Conservation (phyloP, 306 rosid species). For the Begonia masoniana region DNA sequence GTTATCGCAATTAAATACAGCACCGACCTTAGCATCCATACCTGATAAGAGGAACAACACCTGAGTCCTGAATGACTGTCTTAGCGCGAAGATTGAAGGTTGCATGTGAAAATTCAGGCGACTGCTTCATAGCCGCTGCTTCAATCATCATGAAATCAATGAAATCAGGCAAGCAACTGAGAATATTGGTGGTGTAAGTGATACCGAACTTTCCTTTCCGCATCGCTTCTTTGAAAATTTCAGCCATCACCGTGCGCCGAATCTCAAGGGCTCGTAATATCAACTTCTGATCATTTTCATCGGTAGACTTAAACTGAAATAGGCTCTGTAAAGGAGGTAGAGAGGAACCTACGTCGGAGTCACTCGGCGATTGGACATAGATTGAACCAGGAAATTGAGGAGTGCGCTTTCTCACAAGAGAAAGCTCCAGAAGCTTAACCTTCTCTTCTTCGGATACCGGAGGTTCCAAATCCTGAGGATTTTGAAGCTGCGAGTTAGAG, state of each 20-base stretch:
- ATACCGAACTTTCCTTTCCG: conserved; percentile 71
- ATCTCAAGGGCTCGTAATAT: conserved; percentile 75
- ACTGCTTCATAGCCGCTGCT: conserved; percentile 64
- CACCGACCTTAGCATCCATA: conserved; percentile 3
- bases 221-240: conserved; percentile 71
- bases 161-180: conserved; percentile 32
- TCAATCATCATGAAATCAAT: conserved; percentile 68
- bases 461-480: conserved; percentile 1
- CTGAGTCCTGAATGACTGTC: conserved; percentile 52
- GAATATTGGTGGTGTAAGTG: conserved; percentile 51
- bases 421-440: conserved; percentile 49
- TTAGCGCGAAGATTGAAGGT: conserved; percentile 74
- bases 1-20: neutral
- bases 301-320: conserved; percentile 10
- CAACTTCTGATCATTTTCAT: conserved; percentile 18
- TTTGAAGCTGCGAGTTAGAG: conserved; percentile 6
- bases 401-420: conserved; percentile 64
- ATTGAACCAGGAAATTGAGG: conserved; percentile 94
- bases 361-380: conserved; percentile 63
- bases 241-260: conserved; percentile 69
- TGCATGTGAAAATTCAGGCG: conserved; percentile 45
- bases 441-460: conserved; percentile 18
- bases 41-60: conserved; percentile 79
- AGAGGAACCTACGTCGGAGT: conserved; percentile 61
- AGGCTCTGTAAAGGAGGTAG: conserved; percentile 39